Base-by-base conservation (phyloP, 2,329 filamentous ascomycete genomes). In the Orbilia javanica region DNA sequence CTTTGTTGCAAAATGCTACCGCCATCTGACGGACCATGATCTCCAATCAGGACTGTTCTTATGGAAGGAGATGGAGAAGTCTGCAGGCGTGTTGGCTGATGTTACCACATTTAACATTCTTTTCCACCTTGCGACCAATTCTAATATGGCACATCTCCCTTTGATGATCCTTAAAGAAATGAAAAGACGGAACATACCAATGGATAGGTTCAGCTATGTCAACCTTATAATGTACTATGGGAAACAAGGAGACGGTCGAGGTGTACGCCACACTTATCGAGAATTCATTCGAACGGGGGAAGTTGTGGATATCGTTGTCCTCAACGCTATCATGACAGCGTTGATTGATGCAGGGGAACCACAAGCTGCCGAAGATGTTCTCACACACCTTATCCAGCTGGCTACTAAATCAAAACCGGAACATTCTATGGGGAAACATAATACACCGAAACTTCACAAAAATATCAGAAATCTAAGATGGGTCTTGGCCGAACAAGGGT, bases 41-140 rank as follows among this genome's bases (percentile, higher is more conserved):
- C 84, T 93, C 50, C 86, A 92, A 83, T 88, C 89, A 4, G 90
- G 93, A 0, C 86, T 99, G 53, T 88, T 89, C 57, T 84, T 96
- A 25, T 99, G 95, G 94, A 90, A 89, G 80, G 90, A 96, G 81
- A 98, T 98, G 94, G 96, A 99, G 84, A 87, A 88, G 55, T 85
- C 89, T 3, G 90, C 90, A 1, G 88, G 88, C 0, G 84, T 93
- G 13, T 85, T 85, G 80, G 90, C 88, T 39, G 92, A 92, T 81
- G 87, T 89, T 60, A 91, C 94, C n/a, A 97, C 95, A 0, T 96
- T 99, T 84, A 97, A 96, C 82, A 92, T 97, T 55, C 87, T 99
- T 11, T 97, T 97, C 81, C 92, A 97, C 82, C 88, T 93, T 10
- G 93, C 96, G 0, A 89, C 93, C 80, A 96, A 96, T 83, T 90